Conservation (phyloP, 306 rosid genomes). For the Malus sieversii region DNA sequence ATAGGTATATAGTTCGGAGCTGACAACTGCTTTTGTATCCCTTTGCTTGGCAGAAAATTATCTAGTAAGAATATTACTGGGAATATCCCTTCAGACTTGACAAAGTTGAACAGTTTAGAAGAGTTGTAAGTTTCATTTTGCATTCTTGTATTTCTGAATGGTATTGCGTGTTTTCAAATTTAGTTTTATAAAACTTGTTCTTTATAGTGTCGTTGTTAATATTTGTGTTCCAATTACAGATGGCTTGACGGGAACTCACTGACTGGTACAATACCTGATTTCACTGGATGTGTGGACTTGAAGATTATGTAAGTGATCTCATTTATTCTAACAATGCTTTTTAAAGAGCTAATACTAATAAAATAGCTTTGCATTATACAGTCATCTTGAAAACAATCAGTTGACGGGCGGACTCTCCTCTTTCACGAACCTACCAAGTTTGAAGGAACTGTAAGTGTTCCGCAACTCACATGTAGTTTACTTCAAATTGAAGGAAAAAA, state of each 20-base stretch:
- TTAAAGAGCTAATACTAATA: conserved; percentile 23
- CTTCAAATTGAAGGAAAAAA: neutral
- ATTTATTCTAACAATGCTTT: conserved; percentile 2
- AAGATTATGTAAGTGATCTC: conserved; percentile 58
- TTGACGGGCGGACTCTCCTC: conserved; percentile 62
- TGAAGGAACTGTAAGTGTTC: conserved; percentile 74
- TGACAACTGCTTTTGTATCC: conserved; percentile 23
- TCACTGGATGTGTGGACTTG: conserved; percentile 63
- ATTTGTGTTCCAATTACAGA: conserved; percentile 28
- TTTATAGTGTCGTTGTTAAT: neutral
- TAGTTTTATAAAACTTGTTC: conserved; percentile 3
- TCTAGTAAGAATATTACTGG: conserved; percentile 74
- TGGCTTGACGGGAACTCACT: conserved; percentile 56
- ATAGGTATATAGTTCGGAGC: conserved; percentile 10
- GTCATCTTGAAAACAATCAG: conserved; percentile 91
- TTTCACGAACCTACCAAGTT: conserved; percentile 58
- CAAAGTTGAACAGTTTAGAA: conserved; percentile 63
- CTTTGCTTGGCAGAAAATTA: conserved; percentile 52
- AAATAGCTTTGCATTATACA: conserved; percentile 31
- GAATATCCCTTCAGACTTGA: conserved; percentile 58
- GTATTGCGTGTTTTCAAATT: conserved; percentile 6
- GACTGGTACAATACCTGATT: conserved; percentile 77
- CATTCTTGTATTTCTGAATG: conserved; percentile 17
- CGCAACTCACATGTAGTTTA: conserved; percentile 7
- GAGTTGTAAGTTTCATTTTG: conserved; percentile 64